Percentiles rank a stretch among this genome's conserved stretches.
Evolutionary conservation across 78 protist genomes (phyloP).

Genomic region (Speleostelium caveatum): DNA sequence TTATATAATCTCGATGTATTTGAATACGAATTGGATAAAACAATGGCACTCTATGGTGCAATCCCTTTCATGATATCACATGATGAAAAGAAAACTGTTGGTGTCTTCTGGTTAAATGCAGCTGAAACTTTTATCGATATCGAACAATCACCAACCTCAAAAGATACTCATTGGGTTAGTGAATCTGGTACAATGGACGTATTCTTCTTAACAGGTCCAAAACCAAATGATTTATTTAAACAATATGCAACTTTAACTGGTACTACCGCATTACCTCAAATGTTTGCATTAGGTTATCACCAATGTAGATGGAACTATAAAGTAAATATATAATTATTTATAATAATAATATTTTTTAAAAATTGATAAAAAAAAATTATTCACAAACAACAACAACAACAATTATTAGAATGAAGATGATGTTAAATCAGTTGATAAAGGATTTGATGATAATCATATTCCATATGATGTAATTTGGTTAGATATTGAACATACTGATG

Average conservation of each 20-base stretch:
- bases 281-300: conserved; percentile 97
- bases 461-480: conserved; percentile 99
- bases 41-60: conserved; percentile 96
- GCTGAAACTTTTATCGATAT: conserved; percentile 97
- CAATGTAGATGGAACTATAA: conserved; percentile 99
- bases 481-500: conserved; percentile 99
- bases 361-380: conserved; percentile 78
- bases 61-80: conserved; percentile 96
- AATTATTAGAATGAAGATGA: conserved; percentile 79
- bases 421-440: conserved; percentile 83
- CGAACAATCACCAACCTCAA: background rate
- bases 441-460: conserved; percentile 91
- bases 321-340: background rate
- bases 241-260: conserved; percentile 95
- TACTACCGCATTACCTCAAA: conserved; percentile 92
- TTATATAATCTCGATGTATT: conserved; percentile 98
- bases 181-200: conserved; percentile 95
- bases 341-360: conserved; percentile 42
- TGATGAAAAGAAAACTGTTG: conserved; percentile 67
- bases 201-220: conserved; percentile 93
- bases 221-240: conserved; percentile 59
- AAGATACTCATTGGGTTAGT: conserved; percentile 91
- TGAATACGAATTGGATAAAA: conserved; percentile 93
- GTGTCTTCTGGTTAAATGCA: conserved; percentile 95
- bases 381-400: background rate